Evolutionary conservation across 495 filamentous ascomycete species (phyloP).

Genomic region (Aspergillus ostianus): DNA sequence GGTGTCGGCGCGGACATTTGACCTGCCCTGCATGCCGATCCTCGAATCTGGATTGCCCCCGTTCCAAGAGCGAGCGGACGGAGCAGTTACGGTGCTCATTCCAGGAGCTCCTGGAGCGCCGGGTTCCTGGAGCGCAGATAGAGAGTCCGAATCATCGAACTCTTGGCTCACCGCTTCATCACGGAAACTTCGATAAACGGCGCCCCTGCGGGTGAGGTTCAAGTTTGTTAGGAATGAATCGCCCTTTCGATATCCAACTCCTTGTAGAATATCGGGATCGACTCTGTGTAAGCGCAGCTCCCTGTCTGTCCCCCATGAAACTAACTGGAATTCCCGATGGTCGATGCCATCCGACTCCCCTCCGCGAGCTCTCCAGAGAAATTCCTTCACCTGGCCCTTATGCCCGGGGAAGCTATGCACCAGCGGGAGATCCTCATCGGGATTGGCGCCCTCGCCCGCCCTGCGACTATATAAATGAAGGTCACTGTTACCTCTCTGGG

Average conservation of each 20-base stretch:
- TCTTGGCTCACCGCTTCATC: conserved; percentile 47
- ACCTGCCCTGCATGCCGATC: conserved; percentile 64
- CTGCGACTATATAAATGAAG: conserved; percentile 84
- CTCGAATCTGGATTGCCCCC: conserved; percentile 49
- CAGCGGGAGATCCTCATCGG: conserved; percentile 49
- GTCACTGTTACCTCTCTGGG: conserved; percentile 79
- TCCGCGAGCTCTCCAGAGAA: conserved; percentile 85
- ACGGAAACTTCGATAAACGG: conserved; percentile 82
- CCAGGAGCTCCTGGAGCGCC: conserved; percentile 33
- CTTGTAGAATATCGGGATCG: conserved; percentile 58
- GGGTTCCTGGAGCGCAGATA: conserved; percentile 28
- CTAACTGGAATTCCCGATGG: conserved; percentile 86
- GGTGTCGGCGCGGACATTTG: conserved; percentile 53
- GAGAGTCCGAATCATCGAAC: conserved; percentile 33
- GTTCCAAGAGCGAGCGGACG: conserved; percentile 39
- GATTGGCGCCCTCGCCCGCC: conserved; percentile 40
- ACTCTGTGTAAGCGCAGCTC: conserved; percentile 77
- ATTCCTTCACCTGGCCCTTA: conserved; percentile 85
- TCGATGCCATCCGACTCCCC: conserved; percentile 69
- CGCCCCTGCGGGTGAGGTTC: conserved; percentile 75
- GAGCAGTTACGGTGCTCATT: conserved; percentile 52
- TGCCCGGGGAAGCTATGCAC: conserved; percentile 79
- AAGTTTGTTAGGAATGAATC: conserved; percentile 62
- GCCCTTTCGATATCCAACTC: conserved; percentile 76
- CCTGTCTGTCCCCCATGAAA: conserved; percentile 89